Conservation (phyloP, 139 green algal species). For the Tetraselmis striata region DNA sequence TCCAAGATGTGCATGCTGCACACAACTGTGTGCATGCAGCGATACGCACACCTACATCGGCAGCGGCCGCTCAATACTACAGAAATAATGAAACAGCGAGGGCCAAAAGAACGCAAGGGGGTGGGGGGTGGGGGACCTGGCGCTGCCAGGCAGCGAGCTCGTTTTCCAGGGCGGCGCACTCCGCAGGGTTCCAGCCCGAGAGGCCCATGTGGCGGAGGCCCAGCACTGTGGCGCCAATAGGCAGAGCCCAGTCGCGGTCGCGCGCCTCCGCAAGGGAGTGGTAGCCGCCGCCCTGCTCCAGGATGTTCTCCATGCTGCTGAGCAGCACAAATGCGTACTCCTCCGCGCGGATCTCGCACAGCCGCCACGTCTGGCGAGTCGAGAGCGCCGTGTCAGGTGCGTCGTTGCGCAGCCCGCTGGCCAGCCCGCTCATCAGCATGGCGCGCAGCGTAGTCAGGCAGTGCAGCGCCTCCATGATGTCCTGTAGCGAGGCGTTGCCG, state of each 20-base stretch:
- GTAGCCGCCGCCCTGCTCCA: constrained; percentile 54
- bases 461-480: constrained; percentile 59
- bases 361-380: constrained; percentile 82
- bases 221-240: constrained; percentile 64
- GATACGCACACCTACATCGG: too few species aligned
- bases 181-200: constrained; percentile 49
- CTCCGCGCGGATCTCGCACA: constrained; percentile 84
- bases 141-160: constrained; percentile 81
- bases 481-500: constrained; percentile 25
- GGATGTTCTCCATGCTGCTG: constrained; percentile 52
- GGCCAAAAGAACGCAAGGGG: neutral
- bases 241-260: constrained; percentile 57
- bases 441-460: constrained; percentile 52
- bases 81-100: too few species aligned
- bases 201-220: constrained; percentile 80
- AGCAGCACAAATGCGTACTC: constrained; percentile 92
- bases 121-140: neutral
- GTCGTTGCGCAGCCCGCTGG: constrained; percentile 85
- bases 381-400: constrained; percentile 68
- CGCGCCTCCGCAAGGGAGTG: constrained; percentile 33
- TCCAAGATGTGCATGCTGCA: too few species aligned
- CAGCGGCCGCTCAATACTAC: too few species aligned
- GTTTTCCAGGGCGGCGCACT: constrained; percentile 82
- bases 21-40: too few species aligned
- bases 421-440: constrained; percentile 36